Evolutionary conservation across 202 grass and related monocot genomes (phyloP).

Genomic region (Zizania palustris): DNA sequence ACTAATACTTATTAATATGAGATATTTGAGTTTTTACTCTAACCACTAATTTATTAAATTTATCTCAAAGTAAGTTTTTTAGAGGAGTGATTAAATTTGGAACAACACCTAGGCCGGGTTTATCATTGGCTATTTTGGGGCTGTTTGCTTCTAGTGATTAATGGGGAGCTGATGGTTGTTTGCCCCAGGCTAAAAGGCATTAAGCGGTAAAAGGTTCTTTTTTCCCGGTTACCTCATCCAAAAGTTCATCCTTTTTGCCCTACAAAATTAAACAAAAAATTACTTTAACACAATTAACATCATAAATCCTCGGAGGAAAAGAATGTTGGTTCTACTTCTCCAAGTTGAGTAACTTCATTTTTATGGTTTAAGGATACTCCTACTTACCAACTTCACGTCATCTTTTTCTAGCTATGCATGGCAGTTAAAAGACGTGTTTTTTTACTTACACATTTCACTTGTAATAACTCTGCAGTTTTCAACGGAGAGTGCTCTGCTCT

Average conservation of each 20-base stretch:
- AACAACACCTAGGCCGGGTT: conserved; percentile 21
- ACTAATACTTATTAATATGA: too few relatives aligned
- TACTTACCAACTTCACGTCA: neutral
- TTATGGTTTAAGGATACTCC: neutral
- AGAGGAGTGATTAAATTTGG: neutral
- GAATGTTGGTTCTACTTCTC: neutral
- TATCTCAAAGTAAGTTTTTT: too few relatives aligned
- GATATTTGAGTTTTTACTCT: too few relatives aligned
- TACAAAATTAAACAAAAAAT: neutral
- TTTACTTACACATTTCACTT: neutral
- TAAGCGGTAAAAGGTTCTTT: neutral
- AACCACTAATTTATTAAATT: too few relatives aligned
- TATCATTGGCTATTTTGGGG: neutral
- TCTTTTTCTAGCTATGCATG: neutral
- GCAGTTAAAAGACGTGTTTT: neutral
- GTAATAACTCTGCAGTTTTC: too few relatives aligned
- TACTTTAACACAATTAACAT: neutral
- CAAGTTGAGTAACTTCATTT: neutral
- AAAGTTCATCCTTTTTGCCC: conserved; percentile 30
- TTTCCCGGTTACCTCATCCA: neutral
- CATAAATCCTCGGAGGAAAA: neutral
- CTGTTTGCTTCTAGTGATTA: conserved; percentile 2
- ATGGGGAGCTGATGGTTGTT: neutral
- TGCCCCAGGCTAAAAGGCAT: neutral
- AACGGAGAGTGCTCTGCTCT: too few relatives aligned